A percentile compares a stretch with the other conserved stretches of the same genome.
Evolutionary conservation across 2,329 filamentous ascomycete species (phyloP).

Genomic region (Rhynchosporium graminicola): DNA sequence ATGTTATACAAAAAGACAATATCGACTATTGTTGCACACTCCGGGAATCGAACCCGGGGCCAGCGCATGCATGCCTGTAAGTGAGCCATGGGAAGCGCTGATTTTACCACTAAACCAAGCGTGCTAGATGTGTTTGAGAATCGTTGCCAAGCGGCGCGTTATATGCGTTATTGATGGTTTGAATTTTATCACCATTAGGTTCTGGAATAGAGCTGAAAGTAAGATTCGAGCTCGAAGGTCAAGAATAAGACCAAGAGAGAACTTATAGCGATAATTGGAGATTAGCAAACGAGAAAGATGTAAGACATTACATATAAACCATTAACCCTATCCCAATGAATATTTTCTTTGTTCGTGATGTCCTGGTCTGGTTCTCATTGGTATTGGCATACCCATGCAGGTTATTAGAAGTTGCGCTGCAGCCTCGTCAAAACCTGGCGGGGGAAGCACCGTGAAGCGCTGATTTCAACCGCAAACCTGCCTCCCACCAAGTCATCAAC

Average conservation of each 20-base stretch:
- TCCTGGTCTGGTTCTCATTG: too few species aligned
- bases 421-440: background rate
- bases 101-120: conserved; percentile 43
- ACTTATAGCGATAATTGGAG: too few species aligned
- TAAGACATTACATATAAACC: too few species aligned
- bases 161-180: background rate
- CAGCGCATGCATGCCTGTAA: conserved; percentile 29
- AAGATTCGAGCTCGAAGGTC: too few species aligned
- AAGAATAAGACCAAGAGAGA: too few species aligned
- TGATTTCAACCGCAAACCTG: background rate
- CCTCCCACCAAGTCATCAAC: background rate
- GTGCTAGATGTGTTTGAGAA: conserved; percentile 20
- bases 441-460: background rate
- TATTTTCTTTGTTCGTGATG: background rate
- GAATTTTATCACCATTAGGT: background rate
- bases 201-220: background rate
- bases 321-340: background rate
- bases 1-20: too few species aligned
- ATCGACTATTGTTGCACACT: too few species aligned
- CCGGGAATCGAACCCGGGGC: conserved; percentile 44
- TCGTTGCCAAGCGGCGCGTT: too few species aligned
- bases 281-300: too few species aligned
- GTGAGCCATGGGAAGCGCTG: conserved; percentile 40
- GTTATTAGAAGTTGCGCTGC: background rate
- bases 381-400: too few species aligned